These are phyloP conservation scores for Amphirosellinia nigrospora DNA, from an alignment of 495 filamentous ascomycete species.

Conservation along the genomic window DNA sequence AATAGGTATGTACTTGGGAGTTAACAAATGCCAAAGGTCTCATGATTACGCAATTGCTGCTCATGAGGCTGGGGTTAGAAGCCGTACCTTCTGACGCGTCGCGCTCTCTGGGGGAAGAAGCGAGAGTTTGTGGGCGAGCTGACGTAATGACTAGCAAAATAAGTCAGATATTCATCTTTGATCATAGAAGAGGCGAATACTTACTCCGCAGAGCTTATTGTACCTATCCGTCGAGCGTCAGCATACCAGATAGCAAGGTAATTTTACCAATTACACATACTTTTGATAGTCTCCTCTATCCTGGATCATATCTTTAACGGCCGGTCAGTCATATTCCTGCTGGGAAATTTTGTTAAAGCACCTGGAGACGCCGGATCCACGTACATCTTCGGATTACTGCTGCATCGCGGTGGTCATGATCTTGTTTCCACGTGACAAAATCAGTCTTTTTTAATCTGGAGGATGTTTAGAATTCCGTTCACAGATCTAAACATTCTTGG, in stretches of 20 bases:
- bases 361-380: background rate
- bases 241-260: slow-evolving; percentile 55
- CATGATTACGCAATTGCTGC: background rate
- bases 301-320: slow-evolving; percentile 68
- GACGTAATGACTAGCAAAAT: slow-evolving; percentile 66
- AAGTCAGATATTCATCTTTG: slow-evolving; percentile 28
- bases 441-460: slow-evolving; percentile 81
- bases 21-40: background rate
- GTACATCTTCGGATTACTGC: slow-evolving; percentile 73
- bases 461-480: slow-evolving; percentile 50
- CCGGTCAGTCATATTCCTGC: background rate
- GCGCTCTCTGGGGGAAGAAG: slow-evolving; percentile 78
- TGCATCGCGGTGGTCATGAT: slow-evolving; percentile 82
- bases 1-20: background rate
- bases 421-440: slow-evolving; percentile 90
- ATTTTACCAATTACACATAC: slow-evolving; percentile 60
- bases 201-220: slow-evolving; percentile 78
- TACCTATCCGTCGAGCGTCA: slow-evolving; percentile 62
- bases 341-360: no score
- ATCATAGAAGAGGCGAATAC: slow-evolving; percentile 27
- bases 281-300: slow-evolving; percentile 81
- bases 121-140: slow-evolving; percentile 85
- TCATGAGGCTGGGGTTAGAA: background rate
- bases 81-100: slow-evolving; percentile 52
- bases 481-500: background rate